Percentiles rank a stretch among this genome's conserved stretches.
Evolutionary conservation across 805 yeast genomes (phyloP).

Genomic region (Tetrapisispora namnaoensis): DNA sequence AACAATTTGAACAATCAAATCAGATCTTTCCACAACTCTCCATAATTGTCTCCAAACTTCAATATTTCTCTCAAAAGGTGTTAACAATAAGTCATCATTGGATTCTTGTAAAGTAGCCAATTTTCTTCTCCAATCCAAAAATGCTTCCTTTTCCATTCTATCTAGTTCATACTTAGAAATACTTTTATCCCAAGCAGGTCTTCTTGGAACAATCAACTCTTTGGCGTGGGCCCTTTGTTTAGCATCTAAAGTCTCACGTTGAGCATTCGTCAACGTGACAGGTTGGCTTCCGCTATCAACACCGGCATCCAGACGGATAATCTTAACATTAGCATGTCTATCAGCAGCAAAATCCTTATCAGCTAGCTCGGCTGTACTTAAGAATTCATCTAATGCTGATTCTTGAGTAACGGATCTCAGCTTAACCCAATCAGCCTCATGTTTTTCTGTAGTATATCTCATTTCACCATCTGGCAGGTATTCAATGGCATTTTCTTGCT

Average conservation of each 20-base stretch:
- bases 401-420: constrained; percentile 92
- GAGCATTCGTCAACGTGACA: constrained; percentile 54
- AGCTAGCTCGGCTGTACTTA: constrained; percentile 90
- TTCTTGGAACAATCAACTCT: constrained; percentile 78
- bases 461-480: constrained; percentile 77
- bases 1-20: constrained; percentile 89
- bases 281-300: constrained; percentile 41
- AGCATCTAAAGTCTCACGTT: constrained; percentile 48
- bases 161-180: constrained; percentile 73
- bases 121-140: constrained; percentile 88
- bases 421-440: constrained; percentile 82
- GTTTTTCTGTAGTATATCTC: constrained; percentile 77
- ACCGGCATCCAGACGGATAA: constrained; percentile 57
- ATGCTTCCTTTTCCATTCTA: constrained; percentile 79
- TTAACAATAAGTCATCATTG: constrained; percentile 67
- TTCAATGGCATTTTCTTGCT: constrained; percentile 57
- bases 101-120: constrained; percentile 77
- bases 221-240: constrained; percentile 60
- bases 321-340: constrained; percentile 68
- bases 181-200: constrained; percentile 74
- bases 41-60: constrained; percentile 98
- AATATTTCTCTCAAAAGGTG: constrained; percentile 94
- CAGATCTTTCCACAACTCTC: constrained; percentile 95
- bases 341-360: constrained; percentile 96
- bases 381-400: constrained; percentile 84